Evolutionary conservation across 768 basidiomycete species (phyloP), one percentile per base, ranked within the genome.

Genomic region (Calocybe gangraenosa): DNA sequence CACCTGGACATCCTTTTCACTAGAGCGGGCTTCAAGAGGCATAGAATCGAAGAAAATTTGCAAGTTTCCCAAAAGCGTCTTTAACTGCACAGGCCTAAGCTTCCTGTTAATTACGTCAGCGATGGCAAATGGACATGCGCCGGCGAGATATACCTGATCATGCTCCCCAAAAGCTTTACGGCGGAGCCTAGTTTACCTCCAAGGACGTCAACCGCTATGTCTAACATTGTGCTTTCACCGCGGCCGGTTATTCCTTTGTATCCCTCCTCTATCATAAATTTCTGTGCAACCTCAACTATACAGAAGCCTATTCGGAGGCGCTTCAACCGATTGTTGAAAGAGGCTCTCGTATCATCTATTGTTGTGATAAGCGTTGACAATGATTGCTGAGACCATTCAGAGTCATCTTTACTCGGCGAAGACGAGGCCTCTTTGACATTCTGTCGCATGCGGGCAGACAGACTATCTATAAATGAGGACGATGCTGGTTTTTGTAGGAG

Each of bases 261-360:
- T 6, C 75, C 78, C 18, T 70, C 58, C 2, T 58, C 52, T 14
- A 61, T 49, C 58, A 83, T 65, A 31, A 76, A 73, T 3, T 52
- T 48, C 37, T 76, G 74, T 0, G 82, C 57, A 1, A 64, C 52
- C 8, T 65, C 57, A 40, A 82, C 55, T 14, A 84, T 40, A 14
- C 65, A 60, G 49, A 82, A 78, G 6, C 71, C 78, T 1, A 81
- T 52, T 2, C 76, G 73, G 33, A 78, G 48, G 15, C 59, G 49
- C 21, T 58, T 60, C 7, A 61, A 58, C 11, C 53, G 58, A 37
- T 43, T 14, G 9, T 51, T 60, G 42, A 78, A 70, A 3, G 55
- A 44, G 1, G 32, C 23, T 2, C 75, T 73, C 4, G 74, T 72
- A 10, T 55, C 53, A 35, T 70, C 63, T 8, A 81, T 51, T 2